A percentile compares a stretch with the other conserved stretches of the same genome.
Evolutionary conservation across 2,329 filamentous ascomycete species (phyloP).

Genomic region (Diplodia corticola): DNA sequence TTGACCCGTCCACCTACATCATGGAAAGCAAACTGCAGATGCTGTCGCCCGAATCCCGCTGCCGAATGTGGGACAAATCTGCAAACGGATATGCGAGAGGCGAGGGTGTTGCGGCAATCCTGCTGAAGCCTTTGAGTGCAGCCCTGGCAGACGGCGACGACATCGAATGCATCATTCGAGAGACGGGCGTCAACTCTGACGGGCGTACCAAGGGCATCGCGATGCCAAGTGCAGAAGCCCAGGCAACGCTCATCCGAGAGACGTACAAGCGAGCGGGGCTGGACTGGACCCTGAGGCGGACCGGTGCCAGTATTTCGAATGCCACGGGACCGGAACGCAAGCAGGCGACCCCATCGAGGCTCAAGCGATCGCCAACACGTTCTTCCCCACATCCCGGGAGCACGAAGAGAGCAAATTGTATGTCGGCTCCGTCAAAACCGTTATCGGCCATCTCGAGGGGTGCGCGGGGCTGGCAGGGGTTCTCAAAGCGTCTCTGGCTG

Average conservation of each 20-base stretch:
- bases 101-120: conserved; percentile 51
- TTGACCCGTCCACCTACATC: conserved; percentile 25
- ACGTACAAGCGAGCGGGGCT: conserved; percentile 39
- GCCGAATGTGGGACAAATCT: conserved; percentile 28
- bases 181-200: conserved; percentile 35
- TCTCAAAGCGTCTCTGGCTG: conserved; percentile 40
- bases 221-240: conserved; percentile 24
- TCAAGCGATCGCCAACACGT: conserved; percentile 20
- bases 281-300: conserved; percentile 34
- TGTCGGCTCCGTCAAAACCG: conserved; percentile 37
- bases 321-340: conserved; percentile 32
- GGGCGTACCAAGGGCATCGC: conserved; percentile 38
- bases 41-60: conserved; percentile 37
- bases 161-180: conserved; percentile 40
- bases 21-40: conserved; percentile 23
- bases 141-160: conserved; percentile 49
- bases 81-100: conserved; percentile 23
- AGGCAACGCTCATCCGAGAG: conserved; percentile 37
- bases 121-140: conserved; percentile 50
- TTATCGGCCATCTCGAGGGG: conserved; percentile 47
- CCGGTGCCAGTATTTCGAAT: conserved; percentile 36
- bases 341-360: conserved; percentile 26
- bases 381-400: background rate
- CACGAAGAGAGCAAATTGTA: conserved; percentile 13
- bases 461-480: conserved; percentile 42